Base-by-base conservation (phyloP, 2,329 filamentous ascomycete genomes). In the Fusarium succisae region DNA sequence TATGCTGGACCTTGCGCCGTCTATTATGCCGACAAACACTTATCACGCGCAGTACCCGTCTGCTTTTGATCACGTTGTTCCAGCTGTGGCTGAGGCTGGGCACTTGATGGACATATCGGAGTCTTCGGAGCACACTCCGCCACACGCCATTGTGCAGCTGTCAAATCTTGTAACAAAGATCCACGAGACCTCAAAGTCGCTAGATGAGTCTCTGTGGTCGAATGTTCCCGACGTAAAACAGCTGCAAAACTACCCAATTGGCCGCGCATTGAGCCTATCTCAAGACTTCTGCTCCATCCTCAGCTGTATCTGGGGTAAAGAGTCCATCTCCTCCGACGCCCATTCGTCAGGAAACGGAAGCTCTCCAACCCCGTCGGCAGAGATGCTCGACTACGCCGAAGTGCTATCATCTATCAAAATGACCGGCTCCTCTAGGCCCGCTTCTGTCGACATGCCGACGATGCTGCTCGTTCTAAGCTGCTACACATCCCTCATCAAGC, bases 401-500 rank as follows among this genome's bases (percentile, higher is more conserved):
- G n/a, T 35, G 0, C 12, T 35, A 3, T 35, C 48, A 24, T 51
- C n/a, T 11, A 35, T 51, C 48, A 35, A 4, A 6, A 32, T 32
- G 20, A 8, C 47, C 6, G 6, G 28, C 28, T 32, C 47, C 11
- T n/a, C 47, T 10, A 32, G 17, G 26, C 15, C 57, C 24, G 18
- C 44, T 4, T 38, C 35, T 1, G 45, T 41, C 22, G 45, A 53
- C 26, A 60, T 54, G 45, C 57, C 57, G 18, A 60, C 45, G 10
- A 35, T 1, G 7, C 47, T 60, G 3, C 57, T 60, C 3, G 45
- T 60, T 9, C n/a, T 60, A 6, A 60, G 57, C 48, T 60, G 57
- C 32, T 60, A 60, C 37, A 60, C 47, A 5, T 60, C 57, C 24
- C 45, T 60, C 18, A 60, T 37, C 6, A 60, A 60, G n/a, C 57